These are phyloP conservation scores for Lipomyces starkeyi DNA, from an alignment of 805 yeast species.

Conservation along the genomic window DNA sequence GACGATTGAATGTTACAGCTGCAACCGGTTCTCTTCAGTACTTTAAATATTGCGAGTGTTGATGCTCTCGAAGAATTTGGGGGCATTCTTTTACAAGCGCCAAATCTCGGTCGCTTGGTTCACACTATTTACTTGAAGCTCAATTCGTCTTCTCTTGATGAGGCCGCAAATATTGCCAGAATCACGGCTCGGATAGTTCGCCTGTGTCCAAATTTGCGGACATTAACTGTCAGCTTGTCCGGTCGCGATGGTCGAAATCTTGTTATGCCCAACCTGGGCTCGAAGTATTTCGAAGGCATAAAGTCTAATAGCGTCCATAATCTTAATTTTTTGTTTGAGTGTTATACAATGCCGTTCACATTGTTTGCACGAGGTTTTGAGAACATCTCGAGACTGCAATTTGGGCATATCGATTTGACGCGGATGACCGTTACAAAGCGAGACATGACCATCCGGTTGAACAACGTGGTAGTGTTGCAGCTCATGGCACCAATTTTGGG, in stretches of 20 bases:
- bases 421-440: slow-evolving; percentile 10
- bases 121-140: slow-evolving; percentile 16
- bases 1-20: slow-evolving; percentile 9
- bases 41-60: slow-evolving; percentile 11
- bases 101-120: slow-evolving; percentile 16
- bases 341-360: slow-evolving; percentile 26
- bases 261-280: slow-evolving; percentile 15
- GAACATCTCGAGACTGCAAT: slow-evolving; percentile 15
- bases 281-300: background rate
- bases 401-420: slow-evolving; percentile 27
- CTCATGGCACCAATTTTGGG: slow-evolving; percentile 16
- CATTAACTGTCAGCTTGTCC: slow-evolving; percentile 17
- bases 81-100: slow-evolving; percentile 4
- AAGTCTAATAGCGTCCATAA: slow-evolving; percentile 9
- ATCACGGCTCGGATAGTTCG: slow-evolving; percentile 2
- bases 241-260: slow-evolving; percentile 19
- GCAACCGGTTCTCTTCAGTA: slow-evolving; percentile 19
- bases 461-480: slow-evolving; percentile 20
- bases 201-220: slow-evolving; percentile 17
- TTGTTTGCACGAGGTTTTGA: slow-evolving; percentile 28
- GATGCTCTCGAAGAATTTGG: slow-evolving; percentile 14
- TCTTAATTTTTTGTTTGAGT: slow-evolving; percentile 21
- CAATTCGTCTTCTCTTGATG: slow-evolving; percentile 1
- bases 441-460: slow-evolving; percentile 14
- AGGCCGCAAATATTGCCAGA: slow-evolving; percentile 13